Percentiles rank a stretch among this genome's conserved stretches.
Conservation (phyloP, 768 basidiomycete genomes). For the Agrocybe praecox region DNA sequence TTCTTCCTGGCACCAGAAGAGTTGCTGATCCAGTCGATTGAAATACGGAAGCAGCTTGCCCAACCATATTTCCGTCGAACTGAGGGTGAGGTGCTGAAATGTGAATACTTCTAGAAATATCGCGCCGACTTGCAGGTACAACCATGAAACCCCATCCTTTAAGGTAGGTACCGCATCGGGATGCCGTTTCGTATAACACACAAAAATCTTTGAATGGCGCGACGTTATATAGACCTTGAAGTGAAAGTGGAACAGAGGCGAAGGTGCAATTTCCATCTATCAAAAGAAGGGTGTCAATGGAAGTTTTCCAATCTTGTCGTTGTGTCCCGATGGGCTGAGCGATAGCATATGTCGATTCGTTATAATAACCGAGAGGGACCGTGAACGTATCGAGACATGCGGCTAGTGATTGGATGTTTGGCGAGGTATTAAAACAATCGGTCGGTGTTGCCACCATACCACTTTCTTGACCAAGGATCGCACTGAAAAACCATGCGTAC, state of each 20-base stretch:
- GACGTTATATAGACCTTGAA: slow-evolving; percentile 19
- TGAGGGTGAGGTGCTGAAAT: slow-evolving; percentile 48
- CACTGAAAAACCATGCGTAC: not conserved
- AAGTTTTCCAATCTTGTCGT: slow-evolving; percentile 16
- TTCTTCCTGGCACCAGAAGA: slow-evolving; percentile 43
- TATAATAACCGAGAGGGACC: slow-evolving; percentile 19
- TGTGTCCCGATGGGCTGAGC: slow-evolving; percentile 21
- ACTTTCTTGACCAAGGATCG: not conserved
- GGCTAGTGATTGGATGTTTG: slow-evolving; percentile 14
- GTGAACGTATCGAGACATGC: slow-evolving; percentile 32
- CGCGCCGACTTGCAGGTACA: slow-evolving; percentile 10
- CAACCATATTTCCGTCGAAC: slow-evolving; percentile 37
- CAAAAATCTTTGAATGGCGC: slow-evolving; percentile 17
- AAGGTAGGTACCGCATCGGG: slow-evolving; percentile 11
- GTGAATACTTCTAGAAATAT: slow-evolving; percentile 34
- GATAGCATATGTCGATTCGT: slow-evolving; percentile 12
- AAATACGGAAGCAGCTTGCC: slow-evolving; percentile 45
- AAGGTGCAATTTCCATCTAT: slow-evolving; percentile 17
- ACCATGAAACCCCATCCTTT: slow-evolving; percentile 27
- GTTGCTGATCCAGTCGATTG: slow-evolving; percentile 38
- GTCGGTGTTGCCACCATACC: slow-evolving; percentile 3
- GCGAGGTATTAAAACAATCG: slow-evolving; percentile 10
- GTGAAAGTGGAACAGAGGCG: slow-evolving; percentile 10
- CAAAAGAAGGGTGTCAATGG: slow-evolving; percentile 12
- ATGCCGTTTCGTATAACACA: slow-evolving; percentile 20